Base-by-base conservation (phyloP, 2,329 filamentous ascomycete species). In the Colletotrichum agaves region DNA sequence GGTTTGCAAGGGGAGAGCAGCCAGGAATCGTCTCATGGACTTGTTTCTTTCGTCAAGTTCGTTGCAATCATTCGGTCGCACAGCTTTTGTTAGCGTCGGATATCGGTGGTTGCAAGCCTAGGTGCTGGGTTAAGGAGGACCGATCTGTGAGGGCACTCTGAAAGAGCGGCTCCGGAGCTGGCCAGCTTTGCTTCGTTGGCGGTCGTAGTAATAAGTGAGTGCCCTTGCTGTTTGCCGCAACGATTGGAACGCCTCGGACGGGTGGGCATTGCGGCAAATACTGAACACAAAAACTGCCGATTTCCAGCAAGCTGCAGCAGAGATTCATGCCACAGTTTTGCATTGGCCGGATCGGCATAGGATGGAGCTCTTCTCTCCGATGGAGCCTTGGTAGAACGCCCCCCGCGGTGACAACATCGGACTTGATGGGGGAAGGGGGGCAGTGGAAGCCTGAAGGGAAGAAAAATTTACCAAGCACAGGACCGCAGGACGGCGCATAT, bases 191-290 rank as follows among this genome's bases (percentile, higher is more conserved):
- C n/a, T 21, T 43, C 15, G 53, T 47, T 53, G 31, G 64, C 41
- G 37, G 46, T 17, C 31, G 53, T 59, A 46, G 64, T 52, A 67
- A 59, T 58, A 59, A 43, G 59, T 55, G 60, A n/a, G 15, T 39
- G 59, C 50, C 33, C 21, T 47, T 41, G 60, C 60, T 43, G 39
- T 44, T 23, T 56, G 46, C 61, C 49, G 23, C 61, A 60, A 49
- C 65, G 65, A 68, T 68, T 68, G 65, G 65, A 60, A 68, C 65
- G 65, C 65, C 53, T 68, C 64, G 47, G 50, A 27, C 5, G 43
- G 33, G 65, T 68, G 65, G 65, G 47, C 65, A 60, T 68, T 60
- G 65, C 61, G 65, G 61, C 65, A 68, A 68, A 65, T 68, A 65
- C 46, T 60, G 61, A 41, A 44, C 61, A 44, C 39, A 64, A 63